These are phyloP conservation scores for Fusarium duplospermum DNA, from an alignment of 2,329 filamentous ascomycete genomes.

Conservation along the genomic window DNA sequence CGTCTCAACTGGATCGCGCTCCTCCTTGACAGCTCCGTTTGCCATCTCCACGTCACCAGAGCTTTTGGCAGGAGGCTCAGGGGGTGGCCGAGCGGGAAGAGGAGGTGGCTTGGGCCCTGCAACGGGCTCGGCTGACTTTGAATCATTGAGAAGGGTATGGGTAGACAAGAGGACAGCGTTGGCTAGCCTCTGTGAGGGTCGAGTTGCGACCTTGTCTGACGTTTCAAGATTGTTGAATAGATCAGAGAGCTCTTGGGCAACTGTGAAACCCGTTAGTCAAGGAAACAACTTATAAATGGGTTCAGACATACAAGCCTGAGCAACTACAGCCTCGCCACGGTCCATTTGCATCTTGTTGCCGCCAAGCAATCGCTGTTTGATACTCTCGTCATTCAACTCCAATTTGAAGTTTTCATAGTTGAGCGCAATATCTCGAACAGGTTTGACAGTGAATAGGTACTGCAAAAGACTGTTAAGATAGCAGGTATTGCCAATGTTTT, in stretches of 20 bases:
- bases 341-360: constrained; percentile 66
- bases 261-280: constrained; percentile 57
- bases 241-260: constrained; percentile 77
- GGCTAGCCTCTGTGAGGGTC: constrained; percentile 81
- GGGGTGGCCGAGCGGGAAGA: constrained; percentile 61
- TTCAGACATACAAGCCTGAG: constrained; percentile 77
- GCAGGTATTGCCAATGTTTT: constrained; percentile 97
- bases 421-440: constrained; percentile 83
- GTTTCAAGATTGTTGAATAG: constrained; percentile 79
- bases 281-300: too few species aligned
- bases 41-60: constrained; percentile 51
- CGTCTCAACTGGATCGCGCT: constrained; percentile 50
- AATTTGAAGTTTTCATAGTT: constrained; percentile 79
- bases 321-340: constrained; percentile 69
- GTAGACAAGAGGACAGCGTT: constrained; percentile 78
- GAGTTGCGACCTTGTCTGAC: constrained; percentile 70
- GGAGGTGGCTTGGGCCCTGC: constrained; percentile 56
- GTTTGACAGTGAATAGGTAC: constrained; percentile 90
- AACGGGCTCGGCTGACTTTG: constrained; percentile 44
- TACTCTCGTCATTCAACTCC: constrained; percentile 70
- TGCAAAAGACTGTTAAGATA: constrained; percentile 97
- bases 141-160: constrained; percentile 50
- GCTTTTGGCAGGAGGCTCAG: constrained; percentile 49
- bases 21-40: constrained; percentile 47
- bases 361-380: constrained; percentile 79